These are phyloP conservation scores for Nannizzia gypsea DNA, from an alignment of 2,329 filamentous ascomycete species.

Conservation along the genomic window DNA sequence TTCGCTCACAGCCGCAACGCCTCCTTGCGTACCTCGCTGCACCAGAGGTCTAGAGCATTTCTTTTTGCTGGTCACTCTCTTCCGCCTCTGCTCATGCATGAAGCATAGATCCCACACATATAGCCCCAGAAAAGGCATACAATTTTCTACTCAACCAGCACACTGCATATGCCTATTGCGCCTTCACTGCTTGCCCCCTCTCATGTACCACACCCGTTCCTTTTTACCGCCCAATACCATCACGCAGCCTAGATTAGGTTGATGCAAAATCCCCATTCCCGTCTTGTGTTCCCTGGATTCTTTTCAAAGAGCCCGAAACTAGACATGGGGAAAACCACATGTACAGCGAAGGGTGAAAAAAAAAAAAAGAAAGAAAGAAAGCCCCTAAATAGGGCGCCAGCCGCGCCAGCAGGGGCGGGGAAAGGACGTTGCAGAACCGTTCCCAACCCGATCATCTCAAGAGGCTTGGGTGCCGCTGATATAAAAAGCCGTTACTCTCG, in stretches of 20 bases:
- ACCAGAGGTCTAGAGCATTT: background rate
- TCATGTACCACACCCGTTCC: background rate
- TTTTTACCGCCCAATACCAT: background rate
- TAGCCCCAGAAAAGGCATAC: background rate
- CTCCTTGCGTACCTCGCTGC: background rate
- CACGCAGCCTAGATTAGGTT: background rate
- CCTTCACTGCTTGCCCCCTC: background rate
- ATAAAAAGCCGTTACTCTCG: background rate
- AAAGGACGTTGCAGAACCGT: slow-evolving; percentile 1
- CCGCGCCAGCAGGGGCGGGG: slow-evolving; percentile 2
- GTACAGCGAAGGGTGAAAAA: background rate
- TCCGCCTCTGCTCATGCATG: background rate
- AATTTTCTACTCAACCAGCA: background rate
- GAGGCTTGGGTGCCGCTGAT: background rate
- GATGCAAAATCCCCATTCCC: background rate
- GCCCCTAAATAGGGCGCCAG: background rate
- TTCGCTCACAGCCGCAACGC: background rate
- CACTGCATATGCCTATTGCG: background rate
- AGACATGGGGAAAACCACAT: slow-evolving; percentile 1
- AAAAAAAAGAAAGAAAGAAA: background rate
- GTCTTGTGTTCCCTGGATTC: background rate
- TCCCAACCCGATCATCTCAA: background rate
- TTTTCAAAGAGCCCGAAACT: background rate
- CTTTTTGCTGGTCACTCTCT: background rate
- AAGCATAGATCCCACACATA: background rate